Percentiles rank a stretch among this genome's conserved stretches.
These are phyloP conservation scores for Hansenula lynferdii DNA, from an alignment of 1,139 yeast genomes.

Conservation along the genomic window DNA sequence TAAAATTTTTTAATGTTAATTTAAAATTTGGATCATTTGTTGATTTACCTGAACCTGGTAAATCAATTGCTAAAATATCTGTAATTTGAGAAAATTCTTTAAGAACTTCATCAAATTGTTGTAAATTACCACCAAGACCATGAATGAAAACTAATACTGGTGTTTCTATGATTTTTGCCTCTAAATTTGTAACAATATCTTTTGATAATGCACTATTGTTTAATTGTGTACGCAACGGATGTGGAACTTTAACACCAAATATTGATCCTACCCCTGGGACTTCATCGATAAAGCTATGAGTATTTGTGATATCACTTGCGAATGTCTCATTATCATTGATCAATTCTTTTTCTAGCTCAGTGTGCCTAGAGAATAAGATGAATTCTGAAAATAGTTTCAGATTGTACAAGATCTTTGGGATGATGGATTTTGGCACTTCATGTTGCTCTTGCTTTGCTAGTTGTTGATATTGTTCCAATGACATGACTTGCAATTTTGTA, in stretches of 20 bases:
- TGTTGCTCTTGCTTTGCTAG: slow-evolving; percentile 16
- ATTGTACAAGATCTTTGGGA: slow-evolving; percentile 1
- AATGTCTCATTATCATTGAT: slow-evolving; percentile 15
- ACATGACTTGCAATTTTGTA: neutral
- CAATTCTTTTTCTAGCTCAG: slow-evolving; percentile 12
- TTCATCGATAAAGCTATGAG: slow-evolving; percentile 6
- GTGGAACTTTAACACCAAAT: slow-evolving; percentile 13
- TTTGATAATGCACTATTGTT: slow-evolving; percentile 4
- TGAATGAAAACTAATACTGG: slow-evolving; percentile 57
- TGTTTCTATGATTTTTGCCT: slow-evolving; percentile 6
- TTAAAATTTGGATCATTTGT: slow-evolving; percentile 15
- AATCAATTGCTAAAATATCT: slow-evolving; percentile 52
- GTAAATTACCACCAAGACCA: slow-evolving; percentile 70
- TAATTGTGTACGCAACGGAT: slow-evolving; percentile 9
- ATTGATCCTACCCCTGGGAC: slow-evolving; percentile 12
- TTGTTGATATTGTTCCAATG: slow-evolving; percentile 8
- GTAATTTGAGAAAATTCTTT: slow-evolving; percentile 51
- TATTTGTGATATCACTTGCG: slow-evolving; percentile 7
- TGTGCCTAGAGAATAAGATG: slow-evolving; percentile 6
- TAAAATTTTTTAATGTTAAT: slow-evolving; percentile 15
- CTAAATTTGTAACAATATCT: slow-evolving; percentile 3
- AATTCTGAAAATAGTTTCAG: slow-evolving; percentile 2
- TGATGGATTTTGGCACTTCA: slow-evolving; percentile 6
- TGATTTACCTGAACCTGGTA: slow-evolving; percentile 70
- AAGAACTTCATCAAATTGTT: slow-evolving; percentile 65